These are phyloP conservation scores for Alliaria petiolata DNA, from an alignment of 345 rosid species.

Conservation along the genomic window DNA sequence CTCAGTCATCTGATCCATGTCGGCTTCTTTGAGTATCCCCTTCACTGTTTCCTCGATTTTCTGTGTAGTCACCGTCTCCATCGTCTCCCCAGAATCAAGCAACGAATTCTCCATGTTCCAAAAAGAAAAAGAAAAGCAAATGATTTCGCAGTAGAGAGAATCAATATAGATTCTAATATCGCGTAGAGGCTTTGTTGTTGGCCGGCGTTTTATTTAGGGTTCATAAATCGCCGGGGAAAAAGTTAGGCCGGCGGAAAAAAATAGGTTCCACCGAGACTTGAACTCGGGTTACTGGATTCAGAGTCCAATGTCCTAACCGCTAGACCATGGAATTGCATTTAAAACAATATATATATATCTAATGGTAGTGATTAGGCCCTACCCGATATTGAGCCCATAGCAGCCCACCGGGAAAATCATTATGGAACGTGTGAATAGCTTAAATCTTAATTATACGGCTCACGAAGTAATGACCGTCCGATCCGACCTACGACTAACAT, in stretches of 20 bases:
- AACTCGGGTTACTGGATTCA: conserved; percentile 98
- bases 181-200: neutral
- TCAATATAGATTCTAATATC: neutral
- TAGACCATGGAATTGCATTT: conserved; percentile 58
- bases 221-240: conserved; percentile 4
- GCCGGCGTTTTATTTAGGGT: conserved; percentile 14
- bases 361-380: too few relatives aligned
- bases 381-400: too few relatives aligned
- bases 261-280: conserved; percentile 90
- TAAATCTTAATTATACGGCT: too few relatives aligned
- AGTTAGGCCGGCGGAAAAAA: neutral
- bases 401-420: too few relatives aligned
- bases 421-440: too few relatives aligned
- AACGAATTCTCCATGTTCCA: neutral
- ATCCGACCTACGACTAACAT: too few relatives aligned
- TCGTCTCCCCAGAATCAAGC: neutral
- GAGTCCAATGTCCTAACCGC: conserved; percentile 98
- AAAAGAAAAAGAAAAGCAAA: neutral
- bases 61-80: conserved; percentile 36
- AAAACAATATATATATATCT: accelerated
- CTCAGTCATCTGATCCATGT: conserved; percentile 70
- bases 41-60: conserved; percentile 57
- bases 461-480: too few relatives aligned
- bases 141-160: neutral
- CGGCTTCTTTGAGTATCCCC: conserved; percentile 46